Conservation (phyloP, 257 asterid genomes). For the Scutellaria minor region DNA sequence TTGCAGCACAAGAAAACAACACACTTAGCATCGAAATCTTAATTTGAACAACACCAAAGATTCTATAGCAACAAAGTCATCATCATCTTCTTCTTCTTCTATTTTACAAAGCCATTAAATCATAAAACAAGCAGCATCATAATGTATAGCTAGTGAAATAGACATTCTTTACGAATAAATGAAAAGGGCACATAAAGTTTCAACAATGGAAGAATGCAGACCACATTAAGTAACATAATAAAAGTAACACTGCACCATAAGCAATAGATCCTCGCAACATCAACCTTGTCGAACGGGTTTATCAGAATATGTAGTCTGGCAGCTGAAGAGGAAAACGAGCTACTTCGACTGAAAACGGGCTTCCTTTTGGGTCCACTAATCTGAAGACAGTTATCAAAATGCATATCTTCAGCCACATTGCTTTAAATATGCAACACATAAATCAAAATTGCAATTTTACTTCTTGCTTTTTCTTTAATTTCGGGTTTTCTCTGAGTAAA, state of each 20-base stretch:
- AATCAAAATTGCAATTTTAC: not conserved
- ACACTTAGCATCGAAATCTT: too few species aligned
- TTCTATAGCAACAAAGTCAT: too few species aligned
- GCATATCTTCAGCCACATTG: not conserved
- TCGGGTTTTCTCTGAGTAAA: not conserved
- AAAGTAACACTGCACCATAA: not conserved
- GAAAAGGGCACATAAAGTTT: slow-evolving; percentile 4
- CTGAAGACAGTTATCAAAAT: slow-evolving; percentile 45
- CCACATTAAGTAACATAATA: slow-evolving; percentile 10
- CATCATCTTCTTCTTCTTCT: not conserved
- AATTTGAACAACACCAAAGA: too few species aligned
- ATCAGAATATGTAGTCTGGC: slow-evolving; percentile 83
- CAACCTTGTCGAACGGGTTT: not conserved
- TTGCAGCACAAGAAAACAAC: too few species aligned
- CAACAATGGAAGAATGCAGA: slow-evolving; percentile 27
- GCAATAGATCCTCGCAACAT: not conserved
- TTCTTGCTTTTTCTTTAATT: slow-evolving; percentile 1
- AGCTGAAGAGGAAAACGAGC: slow-evolving; percentile 63
- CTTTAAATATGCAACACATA: not conserved
- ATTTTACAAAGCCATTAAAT: not conserved
- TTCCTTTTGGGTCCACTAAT: slow-evolving; percentile 64
- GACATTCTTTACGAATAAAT: not conserved
- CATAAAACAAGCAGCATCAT: not conserved
- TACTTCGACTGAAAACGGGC: slow-evolving; percentile 66
- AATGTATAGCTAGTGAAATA: not conserved